Percentiles rank a stretch among this genome's conserved stretches.
Evolutionary conservation across 176 grass and related monocot species (phyloP).

Genomic region (Echinochloa phyllopogon): DNA sequence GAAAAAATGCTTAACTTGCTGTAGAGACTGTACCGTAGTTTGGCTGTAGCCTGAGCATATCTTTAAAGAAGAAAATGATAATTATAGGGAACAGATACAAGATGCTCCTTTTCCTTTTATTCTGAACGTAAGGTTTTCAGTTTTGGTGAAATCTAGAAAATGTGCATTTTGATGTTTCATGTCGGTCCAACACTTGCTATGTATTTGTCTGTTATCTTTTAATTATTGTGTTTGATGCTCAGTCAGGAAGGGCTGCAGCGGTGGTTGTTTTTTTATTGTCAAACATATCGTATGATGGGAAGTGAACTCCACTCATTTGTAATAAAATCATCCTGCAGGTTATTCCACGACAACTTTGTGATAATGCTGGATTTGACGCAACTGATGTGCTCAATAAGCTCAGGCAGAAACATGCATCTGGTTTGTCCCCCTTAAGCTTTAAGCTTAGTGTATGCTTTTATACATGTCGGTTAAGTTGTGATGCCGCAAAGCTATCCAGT

Average conservation of each 20-base stretch:
- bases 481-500: slow-evolving; percentile 16
- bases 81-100: background rate
- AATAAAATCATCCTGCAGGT: slow-evolving; percentile 50
- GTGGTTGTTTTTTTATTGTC: background rate
- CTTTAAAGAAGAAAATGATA: background rate
- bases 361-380: slow-evolving; percentile 97
- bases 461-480: background rate
- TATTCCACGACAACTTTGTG: slow-evolving; percentile 94
- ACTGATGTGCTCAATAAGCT: slow-evolving; percentile 95
- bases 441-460: slow-evolving; percentile 15
- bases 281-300: too few species aligned
- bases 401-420: slow-evolving; percentile 92
- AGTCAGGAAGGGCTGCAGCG: background rate
- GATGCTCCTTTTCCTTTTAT: background rate
- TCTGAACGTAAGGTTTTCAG: background rate
- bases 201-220: background rate
- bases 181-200: background rate
- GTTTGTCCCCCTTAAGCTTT: slow-evolving; percentile 47
- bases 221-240: background rate
- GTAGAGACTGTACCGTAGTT: background rate
- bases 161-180: background rate
- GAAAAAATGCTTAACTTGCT: background rate
- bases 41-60: background rate
- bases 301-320: background rate
- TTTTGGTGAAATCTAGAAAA: slow-evolving; percentile 9